A percentile compares a stretch with the other conserved stretches of the same genome.
Conservation (phyloP, 495 filamentous ascomycete genomes). For the Penicillium tannophilum region DNA sequence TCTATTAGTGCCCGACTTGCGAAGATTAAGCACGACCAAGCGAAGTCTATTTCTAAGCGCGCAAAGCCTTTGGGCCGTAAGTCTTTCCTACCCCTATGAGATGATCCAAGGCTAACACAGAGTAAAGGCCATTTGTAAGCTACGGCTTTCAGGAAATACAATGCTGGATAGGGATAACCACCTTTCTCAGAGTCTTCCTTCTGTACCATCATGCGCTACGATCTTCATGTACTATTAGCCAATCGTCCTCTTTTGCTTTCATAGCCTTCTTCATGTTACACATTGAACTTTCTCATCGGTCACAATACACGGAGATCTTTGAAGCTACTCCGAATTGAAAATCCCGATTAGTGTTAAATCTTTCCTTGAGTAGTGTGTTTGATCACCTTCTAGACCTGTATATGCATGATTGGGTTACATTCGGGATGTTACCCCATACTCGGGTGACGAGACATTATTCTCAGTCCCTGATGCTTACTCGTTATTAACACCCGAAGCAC, state of each 20-base stretch:
- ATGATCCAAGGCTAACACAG: neutral
- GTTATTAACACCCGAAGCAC: neutral
- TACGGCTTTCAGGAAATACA: too few relatives aligned
- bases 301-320: neutral
- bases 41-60: conserved; percentile 62
- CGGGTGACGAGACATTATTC: conserved; percentile 15
- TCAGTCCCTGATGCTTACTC: neutral
- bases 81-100: conserved; percentile 49
- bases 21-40: conserved; percentile 68
- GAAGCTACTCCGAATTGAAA: neutral
- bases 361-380: neutral
- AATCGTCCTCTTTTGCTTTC: neutral
- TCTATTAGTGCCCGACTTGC: conserved; percentile 49
- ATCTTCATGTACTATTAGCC: neutral
- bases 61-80: conserved; percentile 66
- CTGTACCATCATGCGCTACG: neutral
- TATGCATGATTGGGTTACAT: conserved; percentile 22
- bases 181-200: neutral
- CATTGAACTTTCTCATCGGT: neutral
- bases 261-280: neutral
- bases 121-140: conserved; percentile 1
- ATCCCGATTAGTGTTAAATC: neutral
- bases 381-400: neutral
- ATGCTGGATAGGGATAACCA: neutral
- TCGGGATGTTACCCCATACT: conserved; percentile 26